Evolutionary conservation across 2,329 filamentous ascomycete genomes (phyloP), one percentile per base, ranked within the genome.

Genomic region (Bipolaris cookei): DNA sequence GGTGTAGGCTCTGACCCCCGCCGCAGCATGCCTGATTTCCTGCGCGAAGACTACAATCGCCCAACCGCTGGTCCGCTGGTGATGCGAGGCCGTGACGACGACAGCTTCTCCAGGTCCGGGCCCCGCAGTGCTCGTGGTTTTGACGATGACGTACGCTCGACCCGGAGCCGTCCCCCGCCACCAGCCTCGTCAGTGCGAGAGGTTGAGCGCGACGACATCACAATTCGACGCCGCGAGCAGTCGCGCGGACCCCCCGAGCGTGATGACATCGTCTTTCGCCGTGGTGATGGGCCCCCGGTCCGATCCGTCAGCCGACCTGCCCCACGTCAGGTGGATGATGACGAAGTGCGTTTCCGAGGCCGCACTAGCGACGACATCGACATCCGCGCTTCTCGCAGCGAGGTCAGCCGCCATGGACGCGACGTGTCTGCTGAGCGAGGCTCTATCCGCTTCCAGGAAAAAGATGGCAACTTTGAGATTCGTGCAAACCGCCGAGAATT

Each of bases 321-420:
- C 30, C 70, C 72, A 11, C 74, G 74, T 59, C 73, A 76, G 52
- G 69, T 71, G 44, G 74, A 76, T 30, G 68, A 74, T 28, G 82
- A 84, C 52, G 81, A 83, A 60, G 78, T 83, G 54, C 77, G 79
- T 56, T 82, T 84, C 71, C 68, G 79, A 51, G 77, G 77, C 55
- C 69, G 73, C 14, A 59, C 55, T 61, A 70, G 62, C 54, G 66
- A 69, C 58, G 68, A 66, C 58, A 71, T 71, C 28, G 77, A 81
- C 47, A 66, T 69, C 55, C 68, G 62, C 13, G 59, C 67, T 25
- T 61, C 63, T 30, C 67, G 53, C 56, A 66, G 63, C 49, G 67
- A 69, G 44, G 57, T 69, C 56, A 64, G 55, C 49, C 60, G 65
- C 48, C 63, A 70, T 21, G 65, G 62, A 50, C 48, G 65, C 30